phyloP scores from a whole-genome alignment of 179 eudicot species.

The Spinacia oleracea region DNA sequence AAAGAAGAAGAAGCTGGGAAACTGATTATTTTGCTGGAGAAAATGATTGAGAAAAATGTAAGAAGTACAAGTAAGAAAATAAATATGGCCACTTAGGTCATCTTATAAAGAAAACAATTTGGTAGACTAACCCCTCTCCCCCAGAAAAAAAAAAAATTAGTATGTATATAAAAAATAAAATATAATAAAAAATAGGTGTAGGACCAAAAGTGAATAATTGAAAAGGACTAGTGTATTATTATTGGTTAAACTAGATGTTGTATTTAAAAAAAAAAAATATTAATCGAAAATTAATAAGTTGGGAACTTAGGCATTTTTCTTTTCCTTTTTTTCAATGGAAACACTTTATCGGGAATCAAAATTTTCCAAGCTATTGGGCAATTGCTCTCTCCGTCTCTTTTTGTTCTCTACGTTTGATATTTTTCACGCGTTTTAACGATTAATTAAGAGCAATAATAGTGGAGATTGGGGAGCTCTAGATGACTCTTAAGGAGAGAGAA shows the following conservation, averaged over 20 bases:
- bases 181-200: background rate
- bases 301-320: slow-evolving; percentile 28
- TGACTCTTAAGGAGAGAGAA: too few species aligned
- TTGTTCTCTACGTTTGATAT: too few species aligned
- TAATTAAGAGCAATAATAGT: too few species aligned
- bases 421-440: too few species aligned
- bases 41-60: slow-evolving; percentile 12
- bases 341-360: too few species aligned
- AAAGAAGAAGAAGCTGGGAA: background rate
- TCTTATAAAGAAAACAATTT: background rate
- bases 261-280: background rate
- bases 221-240: background rate
- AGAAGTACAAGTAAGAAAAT: slow-evolving; percentile 15
- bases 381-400: too few species aligned
- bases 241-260: slow-evolving; percentile 6
- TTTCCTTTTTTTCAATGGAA: too few species aligned
- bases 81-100: slow-evolving; percentile 17
- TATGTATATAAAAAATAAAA: background rate
- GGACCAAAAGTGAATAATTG: slow-evolving; percentile 22
- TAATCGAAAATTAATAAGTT: too few species aligned
- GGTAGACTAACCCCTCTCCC: slow-evolving; percentile 9
- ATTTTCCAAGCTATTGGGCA: too few species aligned
- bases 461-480: too few species aligned
- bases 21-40: slow-evolving; percentile 1
- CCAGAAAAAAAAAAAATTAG: background rate